phyloP scores from a whole-genome alignment of 1,284 basidiomycete species.

The Cutaneotrichosporon sp. region DNA sequence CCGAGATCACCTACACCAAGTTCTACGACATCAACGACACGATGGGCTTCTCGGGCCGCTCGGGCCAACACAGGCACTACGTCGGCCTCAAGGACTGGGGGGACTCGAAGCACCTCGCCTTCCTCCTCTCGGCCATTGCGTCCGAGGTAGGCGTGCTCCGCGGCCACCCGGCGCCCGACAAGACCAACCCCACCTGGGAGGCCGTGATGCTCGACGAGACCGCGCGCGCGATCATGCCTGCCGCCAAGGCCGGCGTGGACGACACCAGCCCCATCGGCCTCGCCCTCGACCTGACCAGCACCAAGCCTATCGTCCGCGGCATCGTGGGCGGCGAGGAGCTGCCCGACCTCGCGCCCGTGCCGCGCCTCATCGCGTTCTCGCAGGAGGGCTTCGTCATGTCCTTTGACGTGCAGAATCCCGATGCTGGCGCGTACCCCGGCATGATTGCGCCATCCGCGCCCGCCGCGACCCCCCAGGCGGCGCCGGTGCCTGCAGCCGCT shows the following conservation, averaged over 20 bases:
- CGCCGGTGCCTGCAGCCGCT: slow-evolving; percentile 15
- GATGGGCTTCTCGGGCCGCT: slow-evolving; percentile 50
- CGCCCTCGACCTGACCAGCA: slow-evolving; percentile 57
- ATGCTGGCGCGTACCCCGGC: slow-evolving; percentile 51
- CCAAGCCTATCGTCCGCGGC: slow-evolving; percentile 51
- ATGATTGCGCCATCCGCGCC: slow-evolving; percentile 45
- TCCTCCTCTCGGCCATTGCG: slow-evolving; percentile 56
- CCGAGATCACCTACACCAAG: slow-evolving; percentile 42
- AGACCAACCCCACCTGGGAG: slow-evolving; percentile 51
- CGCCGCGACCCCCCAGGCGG: slow-evolving; percentile 5
- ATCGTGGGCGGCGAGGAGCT: slow-evolving; percentile 55
- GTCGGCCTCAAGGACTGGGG: slow-evolving; percentile 53
- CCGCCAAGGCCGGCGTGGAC: slow-evolving; percentile 49
- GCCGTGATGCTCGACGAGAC: slow-evolving; percentile 57
- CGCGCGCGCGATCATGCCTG: slow-evolving; percentile 56
- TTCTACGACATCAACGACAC: slow-evolving; percentile 53
- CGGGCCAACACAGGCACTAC: slow-evolving; percentile 47
- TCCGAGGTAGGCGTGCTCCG: slow-evolving; percentile 52
- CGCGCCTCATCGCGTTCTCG: slow-evolving; percentile 56
- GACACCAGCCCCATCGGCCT: slow-evolving; percentile 58
- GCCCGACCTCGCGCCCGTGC: slow-evolving; percentile 55
- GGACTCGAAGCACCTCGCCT: slow-evolving; percentile 46
- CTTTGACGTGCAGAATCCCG: slow-evolving; percentile 56
- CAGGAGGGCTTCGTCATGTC: slow-evolving; percentile 58
- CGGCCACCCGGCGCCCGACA: slow-evolving; percentile 31